A percentile compares a stretch with the other conserved stretches of the same genome.
Conservation (phyloP, 345 rosid genomes). For the Camelina hispida region DNA sequence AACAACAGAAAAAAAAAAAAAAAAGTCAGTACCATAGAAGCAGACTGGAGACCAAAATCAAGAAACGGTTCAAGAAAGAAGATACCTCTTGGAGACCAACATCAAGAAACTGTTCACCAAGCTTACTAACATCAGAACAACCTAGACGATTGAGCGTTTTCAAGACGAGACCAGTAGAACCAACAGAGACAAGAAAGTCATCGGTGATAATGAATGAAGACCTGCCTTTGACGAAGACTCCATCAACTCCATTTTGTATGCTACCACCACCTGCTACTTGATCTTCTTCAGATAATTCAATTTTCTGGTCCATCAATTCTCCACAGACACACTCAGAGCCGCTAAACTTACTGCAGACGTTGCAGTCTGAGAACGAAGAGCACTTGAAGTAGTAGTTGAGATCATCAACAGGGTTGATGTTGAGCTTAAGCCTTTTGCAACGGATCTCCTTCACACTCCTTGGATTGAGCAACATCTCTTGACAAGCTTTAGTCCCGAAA, state of each 20-base stretch:
- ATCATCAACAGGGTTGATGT: slow-evolving; percentile 22
- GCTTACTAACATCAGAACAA: slow-evolving; percentile 23
- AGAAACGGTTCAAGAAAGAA: slow-evolving; percentile 4
- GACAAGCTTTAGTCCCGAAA: slow-evolving; percentile 16
- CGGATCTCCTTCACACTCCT: slow-evolving; percentile 2
- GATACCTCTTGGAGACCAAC: slow-evolving; percentile 29
- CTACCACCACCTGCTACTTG: too few relatives aligned
- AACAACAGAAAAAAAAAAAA: not conserved
- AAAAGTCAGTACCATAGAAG: not conserved
- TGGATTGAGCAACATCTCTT: slow-evolving; percentile 25
- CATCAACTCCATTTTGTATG: not conserved
- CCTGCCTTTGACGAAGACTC: slow-evolving; percentile 20
- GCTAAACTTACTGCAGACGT: slow-evolving; percentile 11
- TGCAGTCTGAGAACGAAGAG: not conserved
- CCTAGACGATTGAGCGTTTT: not conserved
- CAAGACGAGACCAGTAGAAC: slow-evolving; percentile 11
- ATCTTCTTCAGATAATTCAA: slow-evolving; percentile 1
- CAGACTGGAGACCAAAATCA: slow-evolving; percentile 5
- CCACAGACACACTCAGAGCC: slow-evolving; percentile 9
- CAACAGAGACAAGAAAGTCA: slow-evolving; percentile 13
- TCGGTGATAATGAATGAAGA: slow-evolving; percentile 35
- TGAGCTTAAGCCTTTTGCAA: slow-evolving; percentile 30
- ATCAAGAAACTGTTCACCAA: slow-evolving; percentile 26
- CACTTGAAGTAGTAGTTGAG: slow-evolving; percentile 25
- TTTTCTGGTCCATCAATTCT: slow-evolving; percentile 5